Conservation (phyloP, 2,329 filamentous ascomycete genomes). For the Coniella lustricola region DNA sequence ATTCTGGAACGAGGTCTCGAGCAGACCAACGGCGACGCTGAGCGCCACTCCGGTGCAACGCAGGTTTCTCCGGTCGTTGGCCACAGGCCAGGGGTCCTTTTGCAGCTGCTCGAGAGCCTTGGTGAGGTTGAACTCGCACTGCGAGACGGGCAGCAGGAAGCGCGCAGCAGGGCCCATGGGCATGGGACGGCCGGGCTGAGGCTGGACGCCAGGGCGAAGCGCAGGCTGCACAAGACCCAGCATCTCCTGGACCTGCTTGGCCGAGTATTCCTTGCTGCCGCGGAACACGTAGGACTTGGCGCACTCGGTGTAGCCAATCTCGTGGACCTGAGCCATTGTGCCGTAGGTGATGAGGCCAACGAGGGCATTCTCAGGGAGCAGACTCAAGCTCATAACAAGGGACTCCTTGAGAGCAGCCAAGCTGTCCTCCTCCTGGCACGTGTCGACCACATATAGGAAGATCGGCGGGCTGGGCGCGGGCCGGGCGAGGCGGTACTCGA, state of each 20-base stretch:
- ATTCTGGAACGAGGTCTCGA: constrained; percentile 95
- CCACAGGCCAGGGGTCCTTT: constrained; percentile 95
- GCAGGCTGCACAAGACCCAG: constrained; percentile 71
- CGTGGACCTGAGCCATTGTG: constrained; percentile 96
- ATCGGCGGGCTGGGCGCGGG: constrained; percentile 82
- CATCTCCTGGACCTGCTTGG: constrained; percentile 99
- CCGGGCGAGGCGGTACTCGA: constrained; percentile 75
- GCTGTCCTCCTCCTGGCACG: constrained; percentile 83
- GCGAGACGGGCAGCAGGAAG: constrained; percentile 88
- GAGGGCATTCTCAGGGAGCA: constrained; percentile 73
- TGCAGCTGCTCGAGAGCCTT: constrained; percentile 93
- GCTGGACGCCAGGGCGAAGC: constrained; percentile 66
- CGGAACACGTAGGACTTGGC: constrained; percentile 98
- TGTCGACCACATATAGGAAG: constrained; percentile 81
- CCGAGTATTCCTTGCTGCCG: constrained; percentile 94
- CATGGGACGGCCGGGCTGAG: constrained; percentile 65
- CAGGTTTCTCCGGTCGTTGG: constrained; percentile 82
- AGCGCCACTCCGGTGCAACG: constrained; percentile 95
- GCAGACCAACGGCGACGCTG: constrained; percentile 83
- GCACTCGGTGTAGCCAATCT: constrained; percentile 96
- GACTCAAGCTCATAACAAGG: constrained; percentile 75
- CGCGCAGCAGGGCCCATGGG: constrained; percentile 76
- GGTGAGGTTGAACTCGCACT: constrained; percentile 95
- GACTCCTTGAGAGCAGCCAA: constrained; percentile 78
- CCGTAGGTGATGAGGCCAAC: constrained; percentile 83